phyloP scores from a whole-genome alignment of 2,329 filamentous ascomycete species.

The Fusarium praegraminearum region DNA sequence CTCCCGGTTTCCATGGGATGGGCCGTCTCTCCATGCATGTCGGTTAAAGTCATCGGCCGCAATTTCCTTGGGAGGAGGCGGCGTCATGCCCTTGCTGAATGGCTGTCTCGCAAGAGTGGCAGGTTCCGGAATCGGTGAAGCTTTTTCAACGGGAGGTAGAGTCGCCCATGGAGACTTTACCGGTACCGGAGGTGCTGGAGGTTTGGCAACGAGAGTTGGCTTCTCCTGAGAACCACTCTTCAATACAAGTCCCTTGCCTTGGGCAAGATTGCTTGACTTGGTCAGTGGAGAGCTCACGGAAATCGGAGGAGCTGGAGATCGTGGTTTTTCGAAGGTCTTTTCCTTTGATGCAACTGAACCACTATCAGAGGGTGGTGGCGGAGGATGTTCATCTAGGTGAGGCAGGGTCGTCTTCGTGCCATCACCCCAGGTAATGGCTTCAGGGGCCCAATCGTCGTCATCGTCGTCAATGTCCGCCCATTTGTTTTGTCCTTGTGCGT shows the following conservation, averaged over 20 bases:
- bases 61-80: slow-evolving; percentile 76
- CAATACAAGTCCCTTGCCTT: slow-evolving; percentile 72
- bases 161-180: slow-evolving; percentile 93
- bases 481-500: slow-evolving; percentile 79
- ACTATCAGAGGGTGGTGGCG: slow-evolving; percentile 48
- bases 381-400: slow-evolving; percentile 65
- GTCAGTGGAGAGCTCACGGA: slow-evolving; percentile 56
- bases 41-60: slow-evolving; percentile 94
- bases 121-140: slow-evolving; percentile 74
- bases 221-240: slow-evolving; percentile 75
- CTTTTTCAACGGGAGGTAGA: slow-evolving; percentile 85
- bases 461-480: slow-evolving; percentile 94
- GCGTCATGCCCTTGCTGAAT: slow-evolving; percentile 65
- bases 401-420: slow-evolving; percentile 84
- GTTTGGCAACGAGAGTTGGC: slow-evolving; percentile 79
- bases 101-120: slow-evolving; percentile 61
- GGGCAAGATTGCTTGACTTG: slow-evolving; percentile 61
- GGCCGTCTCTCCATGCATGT: slow-evolving; percentile 81
- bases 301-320: slow-evolving; percentile 57
- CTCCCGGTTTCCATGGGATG: slow-evolving; percentile 73
- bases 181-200: slow-evolving; percentile 73
- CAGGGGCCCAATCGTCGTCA: slow-evolving; percentile 87
- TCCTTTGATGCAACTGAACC: slow-evolving; percentile 39
- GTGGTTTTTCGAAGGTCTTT: slow-evolving; percentile 57
- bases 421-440: slow-evolving; percentile 89